Evolutionary conservation across 2,329 filamentous ascomycete genomes (phyloP).

Genomic region (Berkeleyomyces rouxiae): DNA sequence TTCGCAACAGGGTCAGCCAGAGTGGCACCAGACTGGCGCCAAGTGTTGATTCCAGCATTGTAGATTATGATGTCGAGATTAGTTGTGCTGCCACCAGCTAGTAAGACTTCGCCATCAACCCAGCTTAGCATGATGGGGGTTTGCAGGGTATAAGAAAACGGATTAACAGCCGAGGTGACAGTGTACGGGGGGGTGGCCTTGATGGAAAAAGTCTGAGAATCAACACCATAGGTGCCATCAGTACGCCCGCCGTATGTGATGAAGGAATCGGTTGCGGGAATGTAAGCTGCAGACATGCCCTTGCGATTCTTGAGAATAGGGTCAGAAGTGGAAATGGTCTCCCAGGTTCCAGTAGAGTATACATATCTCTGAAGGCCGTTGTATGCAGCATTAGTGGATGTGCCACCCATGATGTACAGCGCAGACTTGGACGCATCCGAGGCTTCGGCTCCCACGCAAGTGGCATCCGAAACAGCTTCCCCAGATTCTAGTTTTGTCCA

Average conservation of each 20-base stretch:
- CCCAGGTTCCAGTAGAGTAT: constrained; percentile 37
- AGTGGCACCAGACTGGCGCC: constrained; percentile 49
- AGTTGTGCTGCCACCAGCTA: constrained; percentile 49
- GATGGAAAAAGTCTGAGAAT: constrained; percentile 62
- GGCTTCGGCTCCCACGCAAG: constrained; percentile 57
- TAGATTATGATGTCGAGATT: constrained; percentile 63
- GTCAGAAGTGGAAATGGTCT: constrained; percentile 27
- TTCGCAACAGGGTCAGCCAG: constrained; percentile 45
- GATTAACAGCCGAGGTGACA: constrained; percentile 23
- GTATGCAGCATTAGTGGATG: constrained; percentile 36
- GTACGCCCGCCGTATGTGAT: constrained; percentile 66
- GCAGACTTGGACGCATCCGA: constrained; percentile 41
- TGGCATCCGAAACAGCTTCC: constrained; percentile 53
- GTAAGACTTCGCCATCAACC: constrained; percentile 51
- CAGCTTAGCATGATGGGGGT: constrained; percentile 56
- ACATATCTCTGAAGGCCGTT: constrained; percentile 56
- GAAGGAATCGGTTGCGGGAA: constrained; percentile 53
- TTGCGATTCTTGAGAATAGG: constrained; percentile 49
- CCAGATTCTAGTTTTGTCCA: constrained; percentile 55
- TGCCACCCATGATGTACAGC: constrained; percentile 71
- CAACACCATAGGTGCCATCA: constrained; percentile 38
- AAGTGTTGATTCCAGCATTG: constrained; percentile 37
- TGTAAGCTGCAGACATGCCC: constrained; percentile 60
- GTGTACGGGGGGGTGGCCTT: constrained; percentile 49
- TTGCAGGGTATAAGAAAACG: constrained; percentile 12